Percentiles rank a stretch among this genome's conserved stretches.
phyloP scores from a whole-genome alignment of 805 yeast genomes.

The Yarrowia hollandica region DNA sequence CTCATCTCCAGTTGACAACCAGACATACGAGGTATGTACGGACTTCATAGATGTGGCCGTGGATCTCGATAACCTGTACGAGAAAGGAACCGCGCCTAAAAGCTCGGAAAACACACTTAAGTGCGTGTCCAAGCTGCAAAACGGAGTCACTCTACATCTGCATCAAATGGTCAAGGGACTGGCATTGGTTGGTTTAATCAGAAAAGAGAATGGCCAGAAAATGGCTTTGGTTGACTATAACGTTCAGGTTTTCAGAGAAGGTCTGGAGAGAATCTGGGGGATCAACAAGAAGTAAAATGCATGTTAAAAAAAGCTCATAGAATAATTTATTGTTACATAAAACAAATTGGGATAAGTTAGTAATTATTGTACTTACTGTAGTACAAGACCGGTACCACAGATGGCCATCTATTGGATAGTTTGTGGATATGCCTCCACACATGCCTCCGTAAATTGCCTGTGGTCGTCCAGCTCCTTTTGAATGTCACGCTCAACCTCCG shows the following conservation, averaged over 20 bases:
- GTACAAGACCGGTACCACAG: too few relatives aligned
- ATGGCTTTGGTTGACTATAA: constrained; percentile 82
- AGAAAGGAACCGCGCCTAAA: constrained; percentile 20
- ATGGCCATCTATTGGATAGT: background rate
- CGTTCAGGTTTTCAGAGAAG: constrained; percentile 73
- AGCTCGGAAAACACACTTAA: constrained; percentile 47
- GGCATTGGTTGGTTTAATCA: constrained; percentile 83
- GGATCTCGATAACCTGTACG: constrained; percentile 61
- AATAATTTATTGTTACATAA: background rate
- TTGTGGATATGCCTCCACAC: too few relatives aligned
- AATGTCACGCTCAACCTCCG: background rate
- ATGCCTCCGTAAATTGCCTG: too few relatives aligned
- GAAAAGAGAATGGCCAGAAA: constrained; percentile 59
- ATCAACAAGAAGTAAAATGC: constrained; percentile 13
- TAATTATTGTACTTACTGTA: too few relatives aligned
- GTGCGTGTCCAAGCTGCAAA: constrained; percentile 73
- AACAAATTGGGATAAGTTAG: too few relatives aligned
- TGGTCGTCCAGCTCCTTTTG: background rate
- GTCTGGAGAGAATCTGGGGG: constrained; percentile 51
- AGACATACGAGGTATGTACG: constrained; percentile 94
- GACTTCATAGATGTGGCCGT: constrained; percentile 94
- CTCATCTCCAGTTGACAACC: constrained; percentile 91
- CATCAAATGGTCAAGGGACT: constrained; percentile 91
- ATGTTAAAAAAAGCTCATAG: background rate
- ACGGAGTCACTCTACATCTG: constrained; percentile 80